Base-by-base conservation (phyloP, 1,139 yeast genomes). In the Geotrichum aggregatum region DNA sequence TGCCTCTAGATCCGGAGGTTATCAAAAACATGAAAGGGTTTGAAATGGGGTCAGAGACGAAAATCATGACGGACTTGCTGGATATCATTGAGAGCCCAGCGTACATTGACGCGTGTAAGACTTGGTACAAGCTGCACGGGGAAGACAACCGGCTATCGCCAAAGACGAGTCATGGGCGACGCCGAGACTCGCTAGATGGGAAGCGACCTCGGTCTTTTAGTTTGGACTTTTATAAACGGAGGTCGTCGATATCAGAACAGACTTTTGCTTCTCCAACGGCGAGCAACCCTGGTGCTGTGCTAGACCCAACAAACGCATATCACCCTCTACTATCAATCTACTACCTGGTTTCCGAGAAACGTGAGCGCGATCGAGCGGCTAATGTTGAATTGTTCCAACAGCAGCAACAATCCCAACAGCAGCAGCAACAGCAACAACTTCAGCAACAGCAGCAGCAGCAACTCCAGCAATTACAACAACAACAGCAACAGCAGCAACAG, bases 291-390 rank as follows among this genome's bases (percentile, higher is more conserved):
- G 11, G 50, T 52, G 4, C 13, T 10, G 47, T 49, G 7, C 80
- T 78, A 1, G 95, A 87, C 66, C 97, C 97, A n/a, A 87, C 96
- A 0, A 77, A 80, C 52, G 94, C 94, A 0, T 91, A 79, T 68
- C 95, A 89, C 68, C 98, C 98, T 0, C 74, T 91, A 59, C 71
- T 92, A 13, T 87, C 96, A 1, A 84, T 92, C 36, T 92, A 92
- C 67, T 85, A 79, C 65, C 75, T 92, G 61, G 96, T 89, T 21
- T 82, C 80, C 52, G 98, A 92, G 69, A 81, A 79, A 62, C 78
- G 94, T 79, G 86, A 74, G 72, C 75, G 72, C 77, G 84, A 22
- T 79, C 84, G 69, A 78, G 74, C 53, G 55, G 78, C 34, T 2
- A 73, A 58, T 28, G 63, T 63, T 34, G 19, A 47, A 19, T 57